Evolutionary conservation across 2,329 filamentous ascomycete genomes (phyloP).

Genomic region (Epichloe gansuensis): DNA sequence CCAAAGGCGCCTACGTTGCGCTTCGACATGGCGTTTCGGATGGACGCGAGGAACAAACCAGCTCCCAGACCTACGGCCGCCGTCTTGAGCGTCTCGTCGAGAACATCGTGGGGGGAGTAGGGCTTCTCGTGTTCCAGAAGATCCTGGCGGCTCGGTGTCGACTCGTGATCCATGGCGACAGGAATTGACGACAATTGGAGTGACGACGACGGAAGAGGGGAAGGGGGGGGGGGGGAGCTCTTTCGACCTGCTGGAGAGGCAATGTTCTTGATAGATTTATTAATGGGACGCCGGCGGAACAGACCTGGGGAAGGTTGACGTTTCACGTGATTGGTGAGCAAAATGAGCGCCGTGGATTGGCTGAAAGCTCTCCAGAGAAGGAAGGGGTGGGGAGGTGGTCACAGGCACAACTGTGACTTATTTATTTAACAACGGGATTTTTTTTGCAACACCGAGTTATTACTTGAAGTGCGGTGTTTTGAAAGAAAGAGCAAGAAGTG

Average conservation of each 20-base stretch:
- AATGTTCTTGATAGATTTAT: background rate
- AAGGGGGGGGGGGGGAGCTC: background rate
- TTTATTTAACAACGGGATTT: too few species aligned
- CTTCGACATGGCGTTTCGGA: slow-evolving; percentile 78
- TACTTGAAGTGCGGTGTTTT: too few species aligned
- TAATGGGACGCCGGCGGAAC: background rate
- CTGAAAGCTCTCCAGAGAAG: background rate
- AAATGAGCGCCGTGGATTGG: slow-evolving; percentile 24
- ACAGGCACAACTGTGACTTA: too few species aligned
- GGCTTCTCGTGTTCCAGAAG: slow-evolving; percentile 13
- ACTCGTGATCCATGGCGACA: slow-evolving; percentile 22
- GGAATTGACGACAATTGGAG: slow-evolving; percentile 1
- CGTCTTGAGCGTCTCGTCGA: slow-evolving; percentile 52
- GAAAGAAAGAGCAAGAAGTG: background rate
- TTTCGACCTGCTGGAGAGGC: too few species aligned
- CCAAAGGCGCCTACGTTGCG: slow-evolving; percentile 70
- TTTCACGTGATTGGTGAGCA: slow-evolving; percentile 25
- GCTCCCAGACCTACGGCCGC: slow-evolving; percentile 50
- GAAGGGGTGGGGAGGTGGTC: background rate
- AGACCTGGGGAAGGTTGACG: background rate
- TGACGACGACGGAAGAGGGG: slow-evolving; percentile 8
- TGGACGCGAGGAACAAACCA: slow-evolving; percentile 60
- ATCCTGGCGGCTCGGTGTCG: slow-evolving; percentile 16
- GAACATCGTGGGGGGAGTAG: slow-evolving; percentile 64
- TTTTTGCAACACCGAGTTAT: too few species aligned